phyloP scores from a whole-genome alignment of 164 flowering plant genomes.

The Vitis rupestris region DNA sequence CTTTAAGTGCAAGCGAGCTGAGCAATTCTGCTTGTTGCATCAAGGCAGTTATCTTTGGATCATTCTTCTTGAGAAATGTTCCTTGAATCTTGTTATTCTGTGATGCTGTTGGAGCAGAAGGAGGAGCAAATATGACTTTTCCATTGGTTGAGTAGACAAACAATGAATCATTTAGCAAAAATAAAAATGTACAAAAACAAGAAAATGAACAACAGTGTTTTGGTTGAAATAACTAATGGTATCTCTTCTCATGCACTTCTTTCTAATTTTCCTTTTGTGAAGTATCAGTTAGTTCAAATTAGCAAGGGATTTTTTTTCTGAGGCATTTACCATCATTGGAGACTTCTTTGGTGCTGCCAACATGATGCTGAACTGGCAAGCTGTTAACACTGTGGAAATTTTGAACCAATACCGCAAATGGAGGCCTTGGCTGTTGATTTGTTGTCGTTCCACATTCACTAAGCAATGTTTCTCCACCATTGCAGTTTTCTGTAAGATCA shows the following conservation, averaged over 20 bases:
- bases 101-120: conserved; percentile 26
- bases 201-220: background rate
- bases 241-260: background rate
- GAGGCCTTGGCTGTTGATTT: conserved; percentile 55
- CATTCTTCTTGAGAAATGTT: conserved; percentile 74
- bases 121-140: background rate
- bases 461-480: conserved; percentile 30
- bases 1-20: conserved; percentile 82
- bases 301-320: background rate
- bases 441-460: conserved; percentile 23
- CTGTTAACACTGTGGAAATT: conserved; percentile 33
- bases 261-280: background rate
- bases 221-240: background rate
- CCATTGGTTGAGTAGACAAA: background rate
- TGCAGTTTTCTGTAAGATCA: conserved; percentile 29
- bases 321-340: conserved; percentile 46
- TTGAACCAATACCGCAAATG: conserved; percentile 60
- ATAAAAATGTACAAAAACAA: background rate
- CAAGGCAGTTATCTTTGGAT: conserved; percentile 77
- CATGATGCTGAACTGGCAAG: conserved; percentile 28
- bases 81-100: conserved; percentile 49
- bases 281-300: background rate
- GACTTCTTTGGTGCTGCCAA: conserved; percentile 24
- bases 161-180: background rate
- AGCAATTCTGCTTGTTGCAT: conserved; percentile 94